Evolutionary conservation across 345 rosid species (phyloP), one percentile per base, ranked within the genome.

Genomic region (Ceriops zippeliana): DNA sequence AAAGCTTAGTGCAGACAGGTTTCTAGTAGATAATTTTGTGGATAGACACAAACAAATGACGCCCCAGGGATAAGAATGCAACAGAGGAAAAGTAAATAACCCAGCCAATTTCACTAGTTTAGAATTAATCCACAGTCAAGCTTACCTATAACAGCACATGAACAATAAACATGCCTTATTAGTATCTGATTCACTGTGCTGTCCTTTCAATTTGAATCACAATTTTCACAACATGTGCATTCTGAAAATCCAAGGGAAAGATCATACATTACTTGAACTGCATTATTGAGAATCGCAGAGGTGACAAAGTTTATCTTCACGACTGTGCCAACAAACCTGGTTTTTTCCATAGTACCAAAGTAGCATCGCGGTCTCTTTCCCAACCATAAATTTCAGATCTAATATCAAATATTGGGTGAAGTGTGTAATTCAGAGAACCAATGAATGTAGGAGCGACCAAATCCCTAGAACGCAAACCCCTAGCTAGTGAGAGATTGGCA

Each of bases 341-440:
- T 26, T 64, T 34, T 22, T 26, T 19, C 60, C 61, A 35, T 19
- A 7, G 37, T 47, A 35, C 62, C 34, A 16, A 70, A 17, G 20
- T 20, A 63, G 26, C 27, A 31, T 34, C 32, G 20, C 1, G 11
- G 49, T 19, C 11, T 60, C 63, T 61, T 61, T 52, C 21, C 35
- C 73, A 62, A 37, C 62, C 11, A 28, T 11, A 63, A 63, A 46
- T 28, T 54, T 71, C 58, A 38, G 68, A 26, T 37, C 54, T 21
- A n/a, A 5, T 3, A 27, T 28, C 67, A 52, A 53, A 21, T 52
- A 51, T 62, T 61, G 73, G 58, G 5, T 22, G 27, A 61, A 35
- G 32, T 9, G 49, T 38, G 46, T 27, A 35, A 30, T 16, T 61
- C 34, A 11, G 34, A 70, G 22, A 51, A 35, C 66, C 19, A 22